phyloP scores from a whole-genome alignment of 2,329 filamentous ascomycete species.

The Cadophora sp. region DNA sequence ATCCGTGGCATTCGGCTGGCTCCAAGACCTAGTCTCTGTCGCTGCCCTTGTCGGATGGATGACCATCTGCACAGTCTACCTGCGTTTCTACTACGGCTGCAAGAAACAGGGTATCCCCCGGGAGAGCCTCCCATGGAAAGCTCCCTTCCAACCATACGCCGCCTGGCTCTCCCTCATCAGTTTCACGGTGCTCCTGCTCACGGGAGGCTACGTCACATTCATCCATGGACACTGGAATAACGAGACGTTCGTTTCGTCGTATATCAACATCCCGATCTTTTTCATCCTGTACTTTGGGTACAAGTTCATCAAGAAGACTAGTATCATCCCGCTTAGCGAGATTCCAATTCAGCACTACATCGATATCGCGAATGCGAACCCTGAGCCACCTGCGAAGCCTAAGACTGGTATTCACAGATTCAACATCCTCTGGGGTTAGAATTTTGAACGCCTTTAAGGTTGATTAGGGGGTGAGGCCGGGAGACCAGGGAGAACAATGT shows the following conservation, averaged over 20 bases:
- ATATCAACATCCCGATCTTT: constrained; percentile 70
- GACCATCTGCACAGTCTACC: constrained; percentile 64
- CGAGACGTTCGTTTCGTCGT: constrained; percentile 65
- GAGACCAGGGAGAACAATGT: neutral
- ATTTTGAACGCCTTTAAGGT: neutral
- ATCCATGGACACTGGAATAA: constrained; percentile 63
- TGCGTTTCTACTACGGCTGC: constrained; percentile 62
- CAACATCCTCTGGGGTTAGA: constrained; percentile 40
- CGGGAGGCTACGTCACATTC: constrained; percentile 71
- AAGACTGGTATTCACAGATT: constrained; percentile 34
- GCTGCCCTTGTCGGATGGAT: constrained; percentile 71
- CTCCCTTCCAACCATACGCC: constrained; percentile 62
- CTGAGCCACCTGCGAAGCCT: constrained; percentile 33
- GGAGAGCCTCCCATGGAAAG: constrained; percentile 60
- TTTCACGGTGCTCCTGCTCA: constrained; percentile 60
- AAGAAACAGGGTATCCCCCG: constrained; percentile 61
- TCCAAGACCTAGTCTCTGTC: constrained; percentile 68
- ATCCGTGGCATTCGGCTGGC: constrained; percentile 69
- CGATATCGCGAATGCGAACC: constrained; percentile 44
- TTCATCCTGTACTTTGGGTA: constrained; percentile 56
- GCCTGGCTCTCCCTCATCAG: constrained; percentile 59
- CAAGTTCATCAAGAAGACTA: constrained; percentile 60
- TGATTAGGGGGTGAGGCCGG: too few species aligned
- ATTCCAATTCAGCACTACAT: constrained; percentile 50
- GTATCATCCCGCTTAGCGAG: constrained; percentile 47